A percentile compares a stretch with the other conserved stretches of the same genome.
Evolutionary conservation across 768 basidiomycete species (phyloP).

Genomic region (Ramaria rubella): DNA sequence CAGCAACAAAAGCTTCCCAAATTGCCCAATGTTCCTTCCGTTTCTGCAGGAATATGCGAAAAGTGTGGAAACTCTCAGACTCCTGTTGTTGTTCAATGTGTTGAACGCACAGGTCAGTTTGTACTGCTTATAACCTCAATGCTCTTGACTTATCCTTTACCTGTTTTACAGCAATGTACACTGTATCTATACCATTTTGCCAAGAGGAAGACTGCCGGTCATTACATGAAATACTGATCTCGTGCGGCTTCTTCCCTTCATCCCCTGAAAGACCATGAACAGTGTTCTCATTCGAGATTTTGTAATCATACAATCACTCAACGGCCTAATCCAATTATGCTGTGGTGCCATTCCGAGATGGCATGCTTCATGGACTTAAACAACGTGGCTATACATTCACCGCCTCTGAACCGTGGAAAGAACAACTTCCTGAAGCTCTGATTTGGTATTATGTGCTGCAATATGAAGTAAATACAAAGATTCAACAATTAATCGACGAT

Average conservation of each 20-base stretch:
- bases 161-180: too few relatives aligned
- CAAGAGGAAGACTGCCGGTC: too few relatives aligned
- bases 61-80: background rate
- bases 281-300: background rate
- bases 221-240: too few relatives aligned
- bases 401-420: too few relatives aligned
- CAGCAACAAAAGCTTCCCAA: background rate
- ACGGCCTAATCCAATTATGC: background rate
- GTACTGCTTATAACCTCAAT: background rate
- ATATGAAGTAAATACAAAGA: too few relatives aligned
- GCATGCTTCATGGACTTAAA: too few relatives aligned
- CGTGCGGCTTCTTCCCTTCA: background rate
- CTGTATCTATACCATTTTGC: background rate
- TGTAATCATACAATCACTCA: background rate
- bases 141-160: background rate
- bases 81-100: background rate
- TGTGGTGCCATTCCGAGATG: too few relatives aligned
- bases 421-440: too few relatives aligned
- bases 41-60: background rate
- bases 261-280: background rate
- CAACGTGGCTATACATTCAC: too few relatives aligned
- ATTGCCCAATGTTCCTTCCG: background rate
- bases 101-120: background rate
- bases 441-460: too few relatives aligned
- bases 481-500: too few relatives aligned